These are phyloP conservation scores for Perkinsus chesapeaki DNA, from an alignment of 169 alveolate species.

Conservation along the genomic window DNA sequence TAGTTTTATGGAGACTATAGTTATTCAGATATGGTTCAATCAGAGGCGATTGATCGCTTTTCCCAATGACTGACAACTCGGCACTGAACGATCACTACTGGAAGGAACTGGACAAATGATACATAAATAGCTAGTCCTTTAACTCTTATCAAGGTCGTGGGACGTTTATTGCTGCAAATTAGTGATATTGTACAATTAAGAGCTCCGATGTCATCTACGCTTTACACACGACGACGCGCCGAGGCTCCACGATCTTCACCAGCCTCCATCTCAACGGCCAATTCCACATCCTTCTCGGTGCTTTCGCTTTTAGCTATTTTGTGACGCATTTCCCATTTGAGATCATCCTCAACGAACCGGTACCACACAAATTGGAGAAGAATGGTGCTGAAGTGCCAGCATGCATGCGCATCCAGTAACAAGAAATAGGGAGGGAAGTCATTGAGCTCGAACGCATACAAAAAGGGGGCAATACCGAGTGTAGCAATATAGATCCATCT, in stretches of 20 bases:
- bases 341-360: neutral
- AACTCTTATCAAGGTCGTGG: neutral
- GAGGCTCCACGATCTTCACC: neutral
- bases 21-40: too few relatives aligned
- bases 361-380: neutral
- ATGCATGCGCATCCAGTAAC: slow-evolving; percentile 4
- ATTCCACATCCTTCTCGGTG: neutral
- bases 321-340: neutral
- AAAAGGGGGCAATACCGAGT: neutral
- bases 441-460: neutral
- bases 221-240: neutral
- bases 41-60: too few relatives aligned
- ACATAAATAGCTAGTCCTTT: neutral
- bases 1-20: too few relatives aligned
- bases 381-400: neutral
- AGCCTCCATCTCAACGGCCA: neutral
- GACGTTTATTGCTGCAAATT: neutral
- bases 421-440: neutral
- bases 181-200: neutral
- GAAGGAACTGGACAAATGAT: neutral
- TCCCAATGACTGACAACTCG: too few relatives aligned
- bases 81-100: too few relatives aligned
- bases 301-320: neutral
- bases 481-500: neutral
- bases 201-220: neutral